These are phyloP conservation scores for Apiotrichum mycotoxinovorans DNA, from an alignment of 1,284 basidiomycete genomes.

Conservation along the genomic window DNA sequence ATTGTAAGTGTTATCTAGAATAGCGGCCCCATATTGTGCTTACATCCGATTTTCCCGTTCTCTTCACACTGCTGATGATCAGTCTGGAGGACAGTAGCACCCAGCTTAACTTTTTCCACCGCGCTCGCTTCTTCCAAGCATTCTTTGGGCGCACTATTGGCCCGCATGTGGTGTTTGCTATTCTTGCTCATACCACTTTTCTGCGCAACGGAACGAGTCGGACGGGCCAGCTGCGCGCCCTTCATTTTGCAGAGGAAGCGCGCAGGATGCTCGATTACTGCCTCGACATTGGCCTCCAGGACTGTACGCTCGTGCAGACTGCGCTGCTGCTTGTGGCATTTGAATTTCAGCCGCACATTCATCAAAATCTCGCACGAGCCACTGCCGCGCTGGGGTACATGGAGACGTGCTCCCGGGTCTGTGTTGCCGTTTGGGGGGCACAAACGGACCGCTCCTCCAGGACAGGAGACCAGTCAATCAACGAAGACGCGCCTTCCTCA, in stretches of 20 bases:
- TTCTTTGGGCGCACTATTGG: conserved; percentile 8
- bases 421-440: conserved; percentile 3
- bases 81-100: conserved; percentile 22
- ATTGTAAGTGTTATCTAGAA: not conserved
- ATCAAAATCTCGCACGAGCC: conserved; percentile 23
- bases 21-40: too few relatives aligned
- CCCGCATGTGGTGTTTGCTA: conserved; percentile 29
- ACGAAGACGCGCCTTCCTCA: not conserved
- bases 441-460: not conserved
- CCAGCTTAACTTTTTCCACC: conserved; percentile 30
- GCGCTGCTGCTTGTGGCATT: conserved; percentile 30
- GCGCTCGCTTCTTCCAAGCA: conserved; percentile 22
- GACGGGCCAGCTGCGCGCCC: conserved; percentile 21
- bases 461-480: not conserved
- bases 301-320: conserved; percentile 28
- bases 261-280: conserved; percentile 28
- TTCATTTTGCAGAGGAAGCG: conserved; percentile 27
- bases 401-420: conserved; percentile 22
- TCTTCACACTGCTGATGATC: not conserved
- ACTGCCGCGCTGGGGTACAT: conserved; percentile 22
- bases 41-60: too few relatives aligned
- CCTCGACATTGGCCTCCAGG: conserved; percentile 20
- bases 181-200: conserved; percentile 30
- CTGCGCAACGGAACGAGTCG: conserved; percentile 20
- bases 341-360: conserved; percentile 32